Conservation (phyloP, 2,329 filamentous ascomycete genomes). For the Apiospora saccharicola region DNA sequence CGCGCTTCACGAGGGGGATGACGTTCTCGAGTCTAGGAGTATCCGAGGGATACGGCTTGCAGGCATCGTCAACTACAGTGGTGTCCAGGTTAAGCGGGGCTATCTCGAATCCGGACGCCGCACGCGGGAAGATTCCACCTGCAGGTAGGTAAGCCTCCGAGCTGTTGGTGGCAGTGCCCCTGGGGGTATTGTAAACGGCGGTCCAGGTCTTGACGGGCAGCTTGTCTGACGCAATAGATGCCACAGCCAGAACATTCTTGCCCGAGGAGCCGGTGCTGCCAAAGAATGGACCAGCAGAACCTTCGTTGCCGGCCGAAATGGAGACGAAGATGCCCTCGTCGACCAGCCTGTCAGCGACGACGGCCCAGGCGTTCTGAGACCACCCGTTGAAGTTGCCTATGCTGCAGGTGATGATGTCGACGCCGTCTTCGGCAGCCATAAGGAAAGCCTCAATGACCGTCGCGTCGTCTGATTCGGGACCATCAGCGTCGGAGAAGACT, state of each 20-base stretch:
- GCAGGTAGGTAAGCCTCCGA: conserved; percentile 45
- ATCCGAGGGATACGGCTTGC: conserved; percentile 36
- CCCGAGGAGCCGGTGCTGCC: conserved; percentile 50
- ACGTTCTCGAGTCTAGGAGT: conserved; percentile 34
- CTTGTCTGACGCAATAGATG: conserved; percentile 47
- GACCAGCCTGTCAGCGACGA: conserved; percentile 49
- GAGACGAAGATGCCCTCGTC: conserved; percentile 57
- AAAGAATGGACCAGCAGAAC: conserved; percentile 56
- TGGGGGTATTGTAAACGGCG: conserved; percentile 39
- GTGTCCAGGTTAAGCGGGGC: conserved; percentile 39
- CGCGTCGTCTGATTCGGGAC: conserved; percentile 37
- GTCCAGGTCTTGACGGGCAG: conserved; percentile 41
- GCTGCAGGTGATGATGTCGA: conserved; percentile 53
- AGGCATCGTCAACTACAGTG: conserved; percentile 37
- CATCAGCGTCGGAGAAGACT: conserved; percentile 33
- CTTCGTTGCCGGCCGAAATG: conserved; percentile 60
- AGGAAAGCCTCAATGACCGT: conserved; percentile 46
- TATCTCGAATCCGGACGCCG: conserved; percentile 46
- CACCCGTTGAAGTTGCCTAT: conserved; percentile 49
- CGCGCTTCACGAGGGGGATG: conserved; percentile 43
- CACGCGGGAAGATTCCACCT: conserved; percentile 42
- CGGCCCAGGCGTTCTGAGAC: conserved; percentile 46
- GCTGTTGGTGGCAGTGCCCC: conserved; percentile 35
- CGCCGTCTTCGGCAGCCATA: conserved; percentile 44
- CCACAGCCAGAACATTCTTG: conserved; percentile 51